A percentile compares a stretch with the other conserved stretches of the same genome.
Evolutionary conservation across 306 rosid species (phyloP).

Genomic region (Cucurbita ficifolia): DNA sequence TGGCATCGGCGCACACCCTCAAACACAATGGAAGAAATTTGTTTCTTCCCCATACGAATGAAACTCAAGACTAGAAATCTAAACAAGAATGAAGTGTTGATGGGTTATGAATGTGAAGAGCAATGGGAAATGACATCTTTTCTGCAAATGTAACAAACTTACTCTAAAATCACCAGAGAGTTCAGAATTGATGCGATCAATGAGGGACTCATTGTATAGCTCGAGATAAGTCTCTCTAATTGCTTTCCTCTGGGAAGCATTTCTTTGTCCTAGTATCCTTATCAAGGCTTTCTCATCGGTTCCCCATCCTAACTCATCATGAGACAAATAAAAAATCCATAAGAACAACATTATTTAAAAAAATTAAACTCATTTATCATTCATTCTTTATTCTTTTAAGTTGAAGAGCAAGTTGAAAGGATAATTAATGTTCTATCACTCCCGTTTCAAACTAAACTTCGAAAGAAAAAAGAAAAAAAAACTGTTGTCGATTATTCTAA

Average conservation of each 20-base stretch:
- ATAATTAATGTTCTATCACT: no score
- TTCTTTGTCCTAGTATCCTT: slow-evolving; percentile 66
- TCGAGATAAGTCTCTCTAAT: slow-evolving; percentile 61
- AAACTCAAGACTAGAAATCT: background rate
- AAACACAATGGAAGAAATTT: background rate
- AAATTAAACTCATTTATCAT: no score
- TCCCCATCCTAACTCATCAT: slow-evolving; percentile 41
- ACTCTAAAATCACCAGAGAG: slow-evolving; percentile 83
- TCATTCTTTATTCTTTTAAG: no score
- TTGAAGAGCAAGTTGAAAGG: no score
- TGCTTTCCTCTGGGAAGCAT: slow-evolving; percentile 51
- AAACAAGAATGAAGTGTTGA: background rate
- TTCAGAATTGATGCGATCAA: slow-evolving; percentile 45
- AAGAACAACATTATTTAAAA: no score
- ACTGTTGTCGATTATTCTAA: no score
- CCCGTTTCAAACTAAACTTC: no score
- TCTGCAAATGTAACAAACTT: slow-evolving; percentile 15
- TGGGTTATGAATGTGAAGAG: background rate
- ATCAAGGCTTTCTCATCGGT: slow-evolving; percentile 48
- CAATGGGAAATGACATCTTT: background rate
- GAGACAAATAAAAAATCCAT: background rate
- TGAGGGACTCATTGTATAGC: slow-evolving; percentile 63
- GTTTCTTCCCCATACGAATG: background rate
- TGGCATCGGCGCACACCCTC: background rate
- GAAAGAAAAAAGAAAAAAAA: no score